Evolutionary conservation across 2,329 filamentous ascomycete species (phyloP), one percentile per base, ranked within the genome.

Genomic region (Didymella arachidicola): DNA sequence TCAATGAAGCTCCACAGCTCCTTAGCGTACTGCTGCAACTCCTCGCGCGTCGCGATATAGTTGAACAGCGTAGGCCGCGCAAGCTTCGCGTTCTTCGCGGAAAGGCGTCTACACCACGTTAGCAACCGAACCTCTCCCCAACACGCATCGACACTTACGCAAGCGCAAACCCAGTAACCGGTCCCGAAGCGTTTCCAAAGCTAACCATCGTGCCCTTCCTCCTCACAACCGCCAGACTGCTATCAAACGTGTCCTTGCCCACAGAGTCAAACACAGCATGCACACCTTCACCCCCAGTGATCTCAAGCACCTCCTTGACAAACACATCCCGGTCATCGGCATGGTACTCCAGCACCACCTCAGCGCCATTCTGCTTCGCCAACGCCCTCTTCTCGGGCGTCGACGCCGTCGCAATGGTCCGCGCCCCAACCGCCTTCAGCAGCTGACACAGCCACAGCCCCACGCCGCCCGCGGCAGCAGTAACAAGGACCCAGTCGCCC

Each of bases 251-350:
- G 47, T 84, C 83, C 79, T 92, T 92, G 12, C 93, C 93, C 2
- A 97, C 91, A 6, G 91, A 90, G 73, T 97, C 93, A 73, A 92
- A 96, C 27, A 96, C 89, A 10, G 89, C 92, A 63, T 87, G 85
- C 2, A 89, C 88, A 7, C 93, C 93, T 59, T 87, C 79, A 0
- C 89, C 89, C 2, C 82, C 85, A 0, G 92, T 97, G 47, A 91
- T 87, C 72, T 90, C 84, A 68, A 83, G 80, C 6, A 92, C 87
- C 72, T 84, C 82, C 59, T 72, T 67, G 1, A 72, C 69, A 45
- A 77, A 76, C 42, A 66, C 53, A 25, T 76, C 68, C 27, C 70
- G 42, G 57, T 85, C 81, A 46, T 88, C 87, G 30, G 79, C 76
- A 42, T 77, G 77, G 65, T 93, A 94, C 73, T 91, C 89, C 66